Percentiles rank a stretch among this genome's conserved stretches.
Evolutionary conservation across 768 basidiomycete genomes (phyloP).

Genomic region (Hygrophorus russula): DNA sequence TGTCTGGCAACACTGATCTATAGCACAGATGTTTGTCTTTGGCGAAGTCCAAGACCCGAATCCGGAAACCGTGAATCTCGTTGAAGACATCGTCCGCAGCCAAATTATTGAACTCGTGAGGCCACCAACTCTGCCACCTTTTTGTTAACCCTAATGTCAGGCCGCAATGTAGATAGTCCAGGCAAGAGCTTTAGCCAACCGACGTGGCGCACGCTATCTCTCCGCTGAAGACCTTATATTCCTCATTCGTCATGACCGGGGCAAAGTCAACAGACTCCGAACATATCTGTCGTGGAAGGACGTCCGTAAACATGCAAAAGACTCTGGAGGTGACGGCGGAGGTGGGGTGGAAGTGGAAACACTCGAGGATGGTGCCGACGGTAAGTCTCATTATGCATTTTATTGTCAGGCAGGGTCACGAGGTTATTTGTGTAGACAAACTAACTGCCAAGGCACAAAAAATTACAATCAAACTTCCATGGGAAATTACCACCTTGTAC

Average conservation of each 20-base stretch:
- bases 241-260: slow-evolving; percentile 87
- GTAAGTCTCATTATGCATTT: slow-evolving; percentile 23
- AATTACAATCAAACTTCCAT: slow-evolving; percentile 89
- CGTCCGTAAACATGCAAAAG: slow-evolving; percentile 90
- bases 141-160: slow-evolving; percentile 3
- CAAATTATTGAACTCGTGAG: slow-evolving; percentile 85
- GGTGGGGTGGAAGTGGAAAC: slow-evolving; percentile 76
- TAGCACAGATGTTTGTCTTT: slow-evolving; percentile 84
- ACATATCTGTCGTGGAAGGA: slow-evolving; percentile 98
- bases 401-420: neutral
- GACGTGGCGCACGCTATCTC: slow-evolving; percentile 76
- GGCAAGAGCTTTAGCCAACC: slow-evolving; percentile 72
- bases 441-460: slow-evolving; percentile 78
- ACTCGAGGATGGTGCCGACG: slow-evolving; percentile 75
- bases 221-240: slow-evolving; percentile 95
- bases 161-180: slow-evolving; percentile 59
- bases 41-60: slow-evolving; percentile 90
- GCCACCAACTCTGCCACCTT: neutral
- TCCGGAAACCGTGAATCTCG: slow-evolving; percentile 77
- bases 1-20: slow-evolving; percentile 1
- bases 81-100: slow-evolving; percentile 89
- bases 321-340: slow-evolving; percentile 73
- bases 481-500: slow-evolving; percentile 90
- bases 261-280: slow-evolving; percentile 85
- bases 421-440: slow-evolving; percentile 40